Conservation (phyloP, 1,139 yeast species). For the Kodamaea fungicola region DNA sequence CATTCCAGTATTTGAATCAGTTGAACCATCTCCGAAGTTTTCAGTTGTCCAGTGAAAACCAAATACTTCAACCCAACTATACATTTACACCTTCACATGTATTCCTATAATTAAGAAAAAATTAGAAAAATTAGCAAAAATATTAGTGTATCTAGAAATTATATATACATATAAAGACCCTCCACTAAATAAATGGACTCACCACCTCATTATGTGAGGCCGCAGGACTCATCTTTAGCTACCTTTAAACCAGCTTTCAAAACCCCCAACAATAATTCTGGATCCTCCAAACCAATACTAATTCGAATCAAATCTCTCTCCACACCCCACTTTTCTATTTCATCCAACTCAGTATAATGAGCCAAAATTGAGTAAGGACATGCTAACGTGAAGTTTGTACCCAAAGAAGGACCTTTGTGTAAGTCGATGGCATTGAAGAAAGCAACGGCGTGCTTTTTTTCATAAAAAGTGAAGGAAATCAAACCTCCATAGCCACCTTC, state of each 20-base stretch:
- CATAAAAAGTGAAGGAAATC: constrained; percentile 69
- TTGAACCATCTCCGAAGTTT: too few species aligned
- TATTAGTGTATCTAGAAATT: too few species aligned
- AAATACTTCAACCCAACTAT: too few species aligned
- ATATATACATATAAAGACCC: too few species aligned
- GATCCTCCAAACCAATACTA: constrained; percentile 78
- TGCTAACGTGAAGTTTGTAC: constrained; percentile 88
- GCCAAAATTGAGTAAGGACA: constrained; percentile 92
- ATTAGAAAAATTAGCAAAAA: too few species aligned
- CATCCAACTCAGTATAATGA: constrained; percentile 81
- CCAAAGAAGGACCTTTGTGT: constrained; percentile 92
- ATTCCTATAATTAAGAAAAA: too few species aligned
- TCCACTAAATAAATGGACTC: too few species aligned
- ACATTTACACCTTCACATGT: too few species aligned
- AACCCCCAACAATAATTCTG: constrained; percentile 51
- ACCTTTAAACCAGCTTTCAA: constrained; percentile 57
- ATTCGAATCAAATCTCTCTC: constrained; percentile 77
- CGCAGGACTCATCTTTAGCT: constrained; percentile 35
- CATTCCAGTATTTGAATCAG: too few species aligned
- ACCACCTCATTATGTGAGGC: too few species aligned
- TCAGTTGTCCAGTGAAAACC: too few species aligned
- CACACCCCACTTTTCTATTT: constrained; percentile 80
- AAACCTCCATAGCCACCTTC: constrained; percentile 94
- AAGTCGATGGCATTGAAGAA: constrained; percentile 75
- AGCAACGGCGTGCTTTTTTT: constrained; percentile 60